Conservation (phyloP, 306 rosid species). For the Acacia crassicarpa region DNA sequence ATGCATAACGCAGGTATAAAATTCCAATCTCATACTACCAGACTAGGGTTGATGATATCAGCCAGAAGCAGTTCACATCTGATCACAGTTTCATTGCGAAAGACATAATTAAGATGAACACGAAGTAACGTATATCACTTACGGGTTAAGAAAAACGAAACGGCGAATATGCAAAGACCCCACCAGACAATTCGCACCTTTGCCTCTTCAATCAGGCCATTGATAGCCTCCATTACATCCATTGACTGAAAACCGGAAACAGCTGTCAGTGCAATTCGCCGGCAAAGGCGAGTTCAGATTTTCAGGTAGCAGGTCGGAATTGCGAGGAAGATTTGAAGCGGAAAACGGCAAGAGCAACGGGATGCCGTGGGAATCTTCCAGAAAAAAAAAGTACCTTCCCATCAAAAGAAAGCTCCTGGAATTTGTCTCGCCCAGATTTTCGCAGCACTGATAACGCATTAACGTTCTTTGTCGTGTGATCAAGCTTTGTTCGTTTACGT, state of each 20-base stretch:
- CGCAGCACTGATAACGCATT: background rate
- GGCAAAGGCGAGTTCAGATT: background rate
- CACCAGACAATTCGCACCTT: conserved; percentile 89
- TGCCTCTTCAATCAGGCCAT: conserved; percentile 82
- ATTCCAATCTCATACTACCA: background rate
- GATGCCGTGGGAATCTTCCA: background rate
- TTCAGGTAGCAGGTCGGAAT: background rate
- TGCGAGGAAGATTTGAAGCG: background rate
- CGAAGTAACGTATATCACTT: conserved; percentile 29
- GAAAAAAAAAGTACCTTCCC: background rate
- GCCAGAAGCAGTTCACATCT: background rate
- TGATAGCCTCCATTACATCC: conserved; percentile 64
- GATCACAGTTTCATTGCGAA: background rate
- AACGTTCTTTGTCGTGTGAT: background rate
- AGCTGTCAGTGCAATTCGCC: background rate
- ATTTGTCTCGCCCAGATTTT: background rate
- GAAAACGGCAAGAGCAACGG: background rate
- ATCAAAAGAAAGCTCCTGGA: background rate
- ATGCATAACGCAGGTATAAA: background rate
- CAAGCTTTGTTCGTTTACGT: background rate
- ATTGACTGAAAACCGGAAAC: conserved; percentile 13
- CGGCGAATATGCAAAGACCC: conserved; percentile 74
- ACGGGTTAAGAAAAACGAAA: conserved; percentile 82
- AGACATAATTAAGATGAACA: background rate
- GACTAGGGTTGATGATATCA: background rate